These are phyloP conservation scores for Naematelia aurantialba DNA, from an alignment of 768 basidiomycete species.

Conservation along the genomic window DNA sequence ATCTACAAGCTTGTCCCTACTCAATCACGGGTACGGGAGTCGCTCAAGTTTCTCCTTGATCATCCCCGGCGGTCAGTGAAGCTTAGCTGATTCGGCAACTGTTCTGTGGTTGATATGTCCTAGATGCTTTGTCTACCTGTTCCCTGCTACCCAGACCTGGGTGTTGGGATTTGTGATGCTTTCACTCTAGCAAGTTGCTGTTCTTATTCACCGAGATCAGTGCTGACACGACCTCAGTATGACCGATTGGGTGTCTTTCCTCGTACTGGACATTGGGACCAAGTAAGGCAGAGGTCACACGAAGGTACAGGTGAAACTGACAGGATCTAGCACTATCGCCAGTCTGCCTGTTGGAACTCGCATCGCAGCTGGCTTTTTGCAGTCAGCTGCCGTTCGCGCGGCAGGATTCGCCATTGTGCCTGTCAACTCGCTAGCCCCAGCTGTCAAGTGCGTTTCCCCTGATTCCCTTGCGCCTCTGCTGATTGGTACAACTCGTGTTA, in stretches of 20 bases:
- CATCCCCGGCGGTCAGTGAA: conserved; percentile 66
- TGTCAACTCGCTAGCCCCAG: conserved; percentile 73
- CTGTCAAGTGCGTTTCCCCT: conserved; percentile 69
- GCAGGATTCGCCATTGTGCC: conserved; percentile 80
- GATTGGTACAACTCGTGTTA: conserved; percentile 40
- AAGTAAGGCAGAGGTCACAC: conserved; percentile 44
- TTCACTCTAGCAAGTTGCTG: conserved; percentile 61
- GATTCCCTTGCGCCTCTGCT: too few relatives aligned
- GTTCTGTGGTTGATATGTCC: neutral
- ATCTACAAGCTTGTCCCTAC: conserved; percentile 62
- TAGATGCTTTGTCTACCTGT: conserved; percentile 81
- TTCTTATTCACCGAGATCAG: neutral
- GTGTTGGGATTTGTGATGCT: conserved; percentile 71
- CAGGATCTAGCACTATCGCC: conserved; percentile 54
- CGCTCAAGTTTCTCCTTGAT: conserved; percentile 84
- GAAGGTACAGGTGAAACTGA: neutral
- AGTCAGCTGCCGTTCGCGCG: conserved; percentile 72
- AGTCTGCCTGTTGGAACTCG: conserved; percentile 67
- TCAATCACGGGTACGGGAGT: conserved; percentile 66
- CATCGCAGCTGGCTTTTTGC: conserved; percentile 70
- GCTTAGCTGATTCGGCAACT: neutral
- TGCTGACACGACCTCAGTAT: conserved; percentile 52
- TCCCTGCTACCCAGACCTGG: conserved; percentile 92
- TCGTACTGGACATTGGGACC: conserved; percentile 82
- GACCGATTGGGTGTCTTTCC: conserved; percentile 85